Conservation (phyloP, 345 rosid species). For the Tarenaya hassleriana region DNA sequence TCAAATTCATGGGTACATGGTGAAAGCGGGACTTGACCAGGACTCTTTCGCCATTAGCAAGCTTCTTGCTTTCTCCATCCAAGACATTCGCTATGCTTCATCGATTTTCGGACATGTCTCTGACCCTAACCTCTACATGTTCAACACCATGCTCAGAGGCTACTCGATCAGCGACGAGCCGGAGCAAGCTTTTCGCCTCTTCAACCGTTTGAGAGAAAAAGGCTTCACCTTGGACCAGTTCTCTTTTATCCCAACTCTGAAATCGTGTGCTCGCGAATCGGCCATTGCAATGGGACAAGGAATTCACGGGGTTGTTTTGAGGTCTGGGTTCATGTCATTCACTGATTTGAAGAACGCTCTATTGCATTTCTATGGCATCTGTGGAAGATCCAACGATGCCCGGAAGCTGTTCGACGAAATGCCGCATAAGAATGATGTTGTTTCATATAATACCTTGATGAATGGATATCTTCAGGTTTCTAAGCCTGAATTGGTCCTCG, state of each 20-base stretch:
- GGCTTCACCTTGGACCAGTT: conserved; percentile 44
- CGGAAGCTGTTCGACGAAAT: conserved; percentile 54
- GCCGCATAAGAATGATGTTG: conserved; percentile 36
- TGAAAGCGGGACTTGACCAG: conserved; percentile 46
- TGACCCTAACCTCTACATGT: conserved; percentile 53
- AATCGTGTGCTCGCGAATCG: conserved; percentile 37
- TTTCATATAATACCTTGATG: conserved; percentile 56
- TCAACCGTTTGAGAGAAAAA: conserved; percentile 46
- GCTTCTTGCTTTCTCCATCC: conserved; percentile 51
- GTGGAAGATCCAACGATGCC: conserved; percentile 33
- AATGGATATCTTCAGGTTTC: conserved; percentile 38
- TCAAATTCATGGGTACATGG: conserved; percentile 48
- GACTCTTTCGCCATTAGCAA: conserved; percentile 51
- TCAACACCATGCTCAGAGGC: conserved; percentile 51
- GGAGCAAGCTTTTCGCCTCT: conserved; percentile 37
- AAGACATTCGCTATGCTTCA: conserved; percentile 42
- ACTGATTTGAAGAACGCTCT: conserved; percentile 45
- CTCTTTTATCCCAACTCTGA: conserved; percentile 50
- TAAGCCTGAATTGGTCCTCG: conserved; percentile 25
- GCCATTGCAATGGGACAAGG: conserved; percentile 30
- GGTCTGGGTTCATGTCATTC: conserved; percentile 41
- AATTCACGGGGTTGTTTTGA: conserved; percentile 46
- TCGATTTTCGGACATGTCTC: conserved; percentile 42
- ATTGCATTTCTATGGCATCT: conserved; percentile 36
- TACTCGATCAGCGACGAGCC: conserved; percentile 46